phyloP scores from a whole-genome alignment of 768 basidiomycete genomes.

The Daedaleopsis sinensis region DNA sequence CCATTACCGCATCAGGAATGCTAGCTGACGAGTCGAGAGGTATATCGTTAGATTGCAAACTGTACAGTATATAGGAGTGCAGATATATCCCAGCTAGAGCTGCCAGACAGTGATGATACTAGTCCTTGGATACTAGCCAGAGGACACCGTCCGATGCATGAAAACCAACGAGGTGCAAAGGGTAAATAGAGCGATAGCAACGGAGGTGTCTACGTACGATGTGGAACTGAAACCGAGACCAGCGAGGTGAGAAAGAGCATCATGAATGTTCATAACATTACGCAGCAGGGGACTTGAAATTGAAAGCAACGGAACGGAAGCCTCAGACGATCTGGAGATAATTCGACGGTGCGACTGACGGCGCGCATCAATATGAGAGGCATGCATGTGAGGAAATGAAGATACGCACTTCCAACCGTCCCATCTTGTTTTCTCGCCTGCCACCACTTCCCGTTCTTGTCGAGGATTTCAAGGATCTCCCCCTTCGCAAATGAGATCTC shows the following conservation, averaged over 20 bases:
- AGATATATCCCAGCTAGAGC: neutral
- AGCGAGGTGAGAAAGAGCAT: conserved; percentile 10
- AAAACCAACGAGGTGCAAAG: conserved; percentile 5
- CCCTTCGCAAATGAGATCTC: conserved; percentile 95
- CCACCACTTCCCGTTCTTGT: conserved; percentile 96
- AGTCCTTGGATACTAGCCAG: conserved; percentile 12
- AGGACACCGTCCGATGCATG: conserved; percentile 15
- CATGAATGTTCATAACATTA: conserved; percentile 30
- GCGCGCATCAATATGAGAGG: neutral
- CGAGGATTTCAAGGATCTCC: conserved; percentile 89
- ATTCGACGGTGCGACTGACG: conserved; percentile 80
- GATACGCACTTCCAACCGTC: conserved; percentile 69
- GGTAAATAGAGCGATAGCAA: conserved; percentile 21
- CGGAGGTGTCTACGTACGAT: conserved; percentile 14
- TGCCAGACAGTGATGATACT: neutral
- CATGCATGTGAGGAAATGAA: conserved; percentile 1
- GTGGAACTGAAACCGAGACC: conserved; percentile 2
- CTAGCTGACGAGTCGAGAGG: neutral
- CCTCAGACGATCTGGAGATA: conserved; percentile 72
- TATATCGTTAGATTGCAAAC: conserved; percentile 8
- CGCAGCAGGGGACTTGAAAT: conserved; percentile 9
- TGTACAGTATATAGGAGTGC: conserved; percentile 2
- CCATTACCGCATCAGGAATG: neutral
- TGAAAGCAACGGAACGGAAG: conserved; percentile 6
- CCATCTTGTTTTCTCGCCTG: conserved; percentile 83